These are phyloP conservation scores for Collariella sp. DNA, from an alignment of 495 filamentous ascomycete species.

Conservation along the genomic window DNA sequence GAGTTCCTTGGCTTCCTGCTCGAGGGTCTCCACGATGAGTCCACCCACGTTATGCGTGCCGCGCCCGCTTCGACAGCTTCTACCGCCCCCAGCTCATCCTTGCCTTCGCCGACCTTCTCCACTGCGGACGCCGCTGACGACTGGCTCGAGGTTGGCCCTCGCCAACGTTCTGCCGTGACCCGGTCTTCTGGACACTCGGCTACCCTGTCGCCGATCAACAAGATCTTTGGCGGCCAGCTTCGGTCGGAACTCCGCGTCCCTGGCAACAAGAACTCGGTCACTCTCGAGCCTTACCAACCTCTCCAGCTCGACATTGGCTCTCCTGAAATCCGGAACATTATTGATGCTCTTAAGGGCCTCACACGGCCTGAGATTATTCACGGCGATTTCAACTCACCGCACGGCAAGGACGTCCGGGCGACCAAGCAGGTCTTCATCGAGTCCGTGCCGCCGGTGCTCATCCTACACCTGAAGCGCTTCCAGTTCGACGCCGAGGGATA, in stretches of 20 bases:
- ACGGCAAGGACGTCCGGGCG: constrained; percentile 64
- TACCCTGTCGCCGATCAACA: constrained; percentile 74
- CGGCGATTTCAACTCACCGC: constrained; percentile 77
- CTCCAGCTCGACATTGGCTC: constrained; percentile 90
- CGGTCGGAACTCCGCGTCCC: constrained; percentile 83
- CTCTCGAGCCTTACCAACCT: constrained; percentile 86
- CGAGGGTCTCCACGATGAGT: constrained; percentile 90
- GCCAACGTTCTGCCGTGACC: constrained; percentile 79
- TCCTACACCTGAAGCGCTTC: constrained; percentile 94
- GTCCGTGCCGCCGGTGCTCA: constrained; percentile 81
- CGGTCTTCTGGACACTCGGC: constrained; percentile 72
- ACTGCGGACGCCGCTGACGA: constrained; percentile 44
- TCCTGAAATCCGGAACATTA: constrained; percentile 75
- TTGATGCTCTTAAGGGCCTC: constrained; percentile 79
- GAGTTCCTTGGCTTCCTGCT: constrained; percentile 94
- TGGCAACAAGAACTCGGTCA: constrained; percentile 82
- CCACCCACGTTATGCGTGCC: constrained; percentile 61
- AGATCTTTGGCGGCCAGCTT: constrained; percentile 89
- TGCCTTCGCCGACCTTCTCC: constrained; percentile 31
- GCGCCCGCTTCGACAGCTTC: constrained; percentile 34
- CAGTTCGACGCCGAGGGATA: constrained; percentile 80
- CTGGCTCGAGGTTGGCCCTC: constrained; percentile 91
- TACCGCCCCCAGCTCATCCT: constrained; percentile 32
- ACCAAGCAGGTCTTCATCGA: constrained; percentile 96
- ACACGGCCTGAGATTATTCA: constrained; percentile 77